phyloP scores from a whole-genome alignment of 129 eudicot genomes.

The Deinandra increscens region DNA sequence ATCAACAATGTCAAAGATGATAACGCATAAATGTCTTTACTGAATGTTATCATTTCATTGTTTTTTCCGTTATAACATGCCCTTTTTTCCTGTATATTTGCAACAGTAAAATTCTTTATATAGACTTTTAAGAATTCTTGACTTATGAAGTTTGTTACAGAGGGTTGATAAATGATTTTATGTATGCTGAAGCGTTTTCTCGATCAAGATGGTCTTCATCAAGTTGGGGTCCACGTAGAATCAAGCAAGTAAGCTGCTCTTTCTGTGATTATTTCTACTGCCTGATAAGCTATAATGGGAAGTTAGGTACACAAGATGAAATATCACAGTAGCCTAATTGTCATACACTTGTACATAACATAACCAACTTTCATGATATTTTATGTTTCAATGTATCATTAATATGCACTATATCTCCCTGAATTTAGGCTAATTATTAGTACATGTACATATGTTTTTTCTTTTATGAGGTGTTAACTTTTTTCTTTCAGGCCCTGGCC shows the following conservation, averaged over 20 bases:
- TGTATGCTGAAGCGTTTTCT: slow-evolving; percentile 80
- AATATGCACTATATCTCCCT: not conserved
- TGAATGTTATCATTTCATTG: not conserved
- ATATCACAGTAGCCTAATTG: not conserved
- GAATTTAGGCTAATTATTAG: not conserved
- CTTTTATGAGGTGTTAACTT: slow-evolving; percentile 5
- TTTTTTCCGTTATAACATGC: not conserved
- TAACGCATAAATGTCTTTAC: not conserved
- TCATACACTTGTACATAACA: not conserved
- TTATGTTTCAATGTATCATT: slow-evolving; percentile 5
- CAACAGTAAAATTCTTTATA: not conserved
- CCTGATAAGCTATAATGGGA: not conserved
- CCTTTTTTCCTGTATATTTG: not conserved
- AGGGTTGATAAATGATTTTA: slow-evolving; percentile 71
- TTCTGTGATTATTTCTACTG: slow-evolving; percentile 8
- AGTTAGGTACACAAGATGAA: not conserved
- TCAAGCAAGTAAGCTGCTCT: slow-evolving; percentile 63
- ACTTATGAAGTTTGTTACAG: slow-evolving; percentile 37
- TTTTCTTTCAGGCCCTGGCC: slow-evolving; percentile 51
- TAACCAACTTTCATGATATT: not conserved
- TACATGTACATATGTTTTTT: not conserved
- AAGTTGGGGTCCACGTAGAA: slow-evolving; percentile 94
- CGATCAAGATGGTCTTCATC: slow-evolving; percentile 89
- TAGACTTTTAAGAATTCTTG: slow-evolving; percentile 3
- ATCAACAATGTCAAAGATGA: not conserved